These are phyloP conservation scores for Pseudogymnoascus sp. DNA, from an alignment of 2,329 filamentous ascomycete genomes.

Conservation along the genomic window DNA sequence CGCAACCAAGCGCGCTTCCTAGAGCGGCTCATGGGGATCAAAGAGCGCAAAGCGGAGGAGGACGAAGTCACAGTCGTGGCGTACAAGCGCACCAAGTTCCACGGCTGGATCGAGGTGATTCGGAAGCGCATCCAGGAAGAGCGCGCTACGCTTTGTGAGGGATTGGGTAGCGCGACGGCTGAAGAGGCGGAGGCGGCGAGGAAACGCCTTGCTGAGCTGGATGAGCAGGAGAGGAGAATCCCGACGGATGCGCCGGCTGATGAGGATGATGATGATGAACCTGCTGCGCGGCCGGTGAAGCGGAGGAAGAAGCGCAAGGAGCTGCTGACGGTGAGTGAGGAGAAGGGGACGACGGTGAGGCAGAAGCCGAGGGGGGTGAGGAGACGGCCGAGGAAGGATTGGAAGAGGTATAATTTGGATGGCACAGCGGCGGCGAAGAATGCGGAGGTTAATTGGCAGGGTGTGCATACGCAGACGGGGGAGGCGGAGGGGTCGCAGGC, in stretches of 20 bases:
- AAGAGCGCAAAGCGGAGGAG: slow-evolving; percentile 54
- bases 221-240: slow-evolving; percentile 10
- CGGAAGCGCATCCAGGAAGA: slow-evolving; percentile 17
- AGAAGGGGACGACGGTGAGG: neutral
- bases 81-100: slow-evolving; percentile 24
- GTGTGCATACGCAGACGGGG: neutral
- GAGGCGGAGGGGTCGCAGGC: neutral
- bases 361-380: neutral
- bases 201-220: slow-evolving; percentile 4
- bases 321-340: neutral
- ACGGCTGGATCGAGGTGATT: slow-evolving; percentile 18
- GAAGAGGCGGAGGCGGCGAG: neutral
- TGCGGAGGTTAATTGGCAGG: neutral
- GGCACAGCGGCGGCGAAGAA: neutral
- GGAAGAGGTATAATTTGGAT: slow-evolving; percentile 8
- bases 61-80: slow-evolving; percentile 59
- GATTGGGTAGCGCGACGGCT: neutral
- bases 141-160: slow-evolving; percentile 14
- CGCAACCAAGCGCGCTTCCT: slow-evolving; percentile 49
- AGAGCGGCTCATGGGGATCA: slow-evolving; percentile 57
- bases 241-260: neutral
- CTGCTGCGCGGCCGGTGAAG: slow-evolving; percentile 1
- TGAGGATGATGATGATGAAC: neutral
- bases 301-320: neutral
- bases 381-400: slow-evolving; percentile 1